phyloP scores from a whole-genome alignment of 2,329 filamentous ascomycete genomes.

The Alternaria ethzedia region DNA sequence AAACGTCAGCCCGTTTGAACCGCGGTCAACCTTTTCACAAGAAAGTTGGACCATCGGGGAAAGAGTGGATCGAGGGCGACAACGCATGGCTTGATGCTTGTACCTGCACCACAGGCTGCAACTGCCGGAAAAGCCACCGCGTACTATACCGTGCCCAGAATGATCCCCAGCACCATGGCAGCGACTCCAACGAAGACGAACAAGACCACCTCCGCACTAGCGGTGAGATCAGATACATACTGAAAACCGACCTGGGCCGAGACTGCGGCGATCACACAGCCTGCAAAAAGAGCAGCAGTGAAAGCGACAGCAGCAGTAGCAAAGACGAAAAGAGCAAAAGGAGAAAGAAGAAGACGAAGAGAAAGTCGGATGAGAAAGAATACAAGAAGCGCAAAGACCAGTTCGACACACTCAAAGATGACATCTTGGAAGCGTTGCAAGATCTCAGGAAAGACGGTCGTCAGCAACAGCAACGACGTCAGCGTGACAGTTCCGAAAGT shows the following conservation, averaged over 20 bases:
- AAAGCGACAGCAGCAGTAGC: not conserved
- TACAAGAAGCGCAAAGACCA: constrained; percentile 12
- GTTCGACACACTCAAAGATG: constrained; percentile 18
- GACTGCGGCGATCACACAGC: constrained; percentile 35
- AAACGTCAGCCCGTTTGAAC: constrained; percentile 16
- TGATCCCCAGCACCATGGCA: not conserved
- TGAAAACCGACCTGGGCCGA: constrained; percentile 32
- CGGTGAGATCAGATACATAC: constrained; percentile 36
- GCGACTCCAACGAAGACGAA: constrained; percentile 2
- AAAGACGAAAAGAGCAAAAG: not conserved
- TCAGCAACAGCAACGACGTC: not conserved
- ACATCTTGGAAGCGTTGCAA: constrained; percentile 16
- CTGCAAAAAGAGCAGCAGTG: constrained; percentile 13
- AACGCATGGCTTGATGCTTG: constrained; percentile 39
- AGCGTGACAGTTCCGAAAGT: not conserved
- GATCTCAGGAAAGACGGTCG: constrained; percentile 3
- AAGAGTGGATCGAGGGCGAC: constrained; percentile 32
- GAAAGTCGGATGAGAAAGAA: constrained; percentile 5
- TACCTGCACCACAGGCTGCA: constrained; percentile 36
- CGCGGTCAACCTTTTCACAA: constrained; percentile 7
- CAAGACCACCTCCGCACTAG: constrained; percentile 6
- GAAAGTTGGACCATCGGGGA: constrained; percentile 20
- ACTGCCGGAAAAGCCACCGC: constrained; percentile 36
- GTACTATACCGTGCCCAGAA: constrained; percentile 28
- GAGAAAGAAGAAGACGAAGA: constrained; percentile 9